Evolutionary conservation across 2,329 filamentous ascomycete genomes (phyloP).

Genomic region (Amesomyces nigricolor): DNA sequence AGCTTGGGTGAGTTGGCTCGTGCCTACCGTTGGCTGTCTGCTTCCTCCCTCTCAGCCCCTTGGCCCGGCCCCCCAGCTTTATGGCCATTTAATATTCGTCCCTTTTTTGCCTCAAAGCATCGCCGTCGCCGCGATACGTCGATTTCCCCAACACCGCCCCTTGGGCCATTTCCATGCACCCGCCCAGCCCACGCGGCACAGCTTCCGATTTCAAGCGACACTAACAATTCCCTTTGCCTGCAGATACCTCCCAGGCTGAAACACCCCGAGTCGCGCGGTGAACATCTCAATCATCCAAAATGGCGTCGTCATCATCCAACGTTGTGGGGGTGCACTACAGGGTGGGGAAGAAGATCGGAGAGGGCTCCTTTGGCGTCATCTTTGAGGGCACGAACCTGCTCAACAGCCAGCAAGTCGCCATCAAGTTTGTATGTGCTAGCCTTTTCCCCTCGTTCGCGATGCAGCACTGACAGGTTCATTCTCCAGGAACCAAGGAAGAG

Average conservation of each 20-base stretch:
- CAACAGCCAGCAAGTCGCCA: slow-evolving; percentile 98
- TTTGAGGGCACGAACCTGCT: slow-evolving; percentile 97
- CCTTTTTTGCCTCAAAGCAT: not conserved
- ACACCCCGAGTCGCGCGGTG: slow-evolving; percentile 3
- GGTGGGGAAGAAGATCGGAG: slow-evolving; percentile 98
- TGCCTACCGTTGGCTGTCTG: slow-evolving; percentile 5
- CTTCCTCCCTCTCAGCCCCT: not conserved
- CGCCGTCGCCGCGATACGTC: not conserved
- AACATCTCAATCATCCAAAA: slow-evolving; percentile 35
- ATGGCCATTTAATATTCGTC: not conserved
- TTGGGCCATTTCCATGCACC: not conserved
- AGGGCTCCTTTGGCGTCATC: slow-evolving; percentile 97
- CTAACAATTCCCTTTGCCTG: not conserved
- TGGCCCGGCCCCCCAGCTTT: not conserved
- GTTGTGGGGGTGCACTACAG: slow-evolving; percentile 98
- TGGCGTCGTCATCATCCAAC: slow-evolving; percentile 89
- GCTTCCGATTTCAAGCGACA: not conserved
- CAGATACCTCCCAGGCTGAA: slow-evolving; percentile 3
- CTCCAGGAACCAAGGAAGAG: slow-evolving; percentile 91
- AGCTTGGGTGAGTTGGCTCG: slow-evolving; percentile 19
- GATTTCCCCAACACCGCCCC: not conserved
- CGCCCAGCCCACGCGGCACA: not conserved
- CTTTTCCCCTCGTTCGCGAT: no score
- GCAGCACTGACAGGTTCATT: slow-evolving; percentile 12
- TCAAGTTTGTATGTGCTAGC: slow-evolving; percentile 82